These are phyloP conservation scores for Fallopia convolvulus DNA, from an alignment of 148 eudicot genomes.

Conservation along the genomic window DNA sequence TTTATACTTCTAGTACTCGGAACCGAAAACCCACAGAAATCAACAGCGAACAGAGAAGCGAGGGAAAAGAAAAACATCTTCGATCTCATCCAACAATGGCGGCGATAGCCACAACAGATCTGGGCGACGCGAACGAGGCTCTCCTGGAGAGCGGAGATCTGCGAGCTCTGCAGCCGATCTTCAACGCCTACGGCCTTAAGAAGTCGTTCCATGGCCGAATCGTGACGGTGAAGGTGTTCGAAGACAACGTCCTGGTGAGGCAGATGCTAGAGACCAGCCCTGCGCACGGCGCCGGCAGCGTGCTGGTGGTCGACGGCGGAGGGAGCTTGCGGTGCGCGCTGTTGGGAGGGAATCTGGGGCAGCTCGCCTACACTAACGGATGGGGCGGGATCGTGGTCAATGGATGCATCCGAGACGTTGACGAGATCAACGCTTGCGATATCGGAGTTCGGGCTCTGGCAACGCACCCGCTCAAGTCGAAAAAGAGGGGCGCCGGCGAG, in stretches of 20 bases:
- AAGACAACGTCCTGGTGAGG: not conserved
- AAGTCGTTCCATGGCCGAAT: conserved; percentile 7
- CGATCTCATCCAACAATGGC: not conserved
- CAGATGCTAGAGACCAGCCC: not conserved
- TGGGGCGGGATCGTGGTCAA: conserved; percentile 51
- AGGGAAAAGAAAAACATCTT: not conserved
- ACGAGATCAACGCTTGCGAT: conserved; percentile 56
- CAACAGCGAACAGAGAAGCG: not conserved
- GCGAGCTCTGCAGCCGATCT: conserved; percentile 10
- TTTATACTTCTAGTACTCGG: not conserved
- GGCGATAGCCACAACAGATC: conserved; percentile 14
- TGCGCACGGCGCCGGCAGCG: conserved; percentile 11
- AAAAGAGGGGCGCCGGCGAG: conserved; percentile 48
- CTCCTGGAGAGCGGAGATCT: conserved; percentile 4
- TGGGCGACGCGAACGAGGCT: conserved; percentile 37
- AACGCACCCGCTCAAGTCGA: conserved; percentile 49
- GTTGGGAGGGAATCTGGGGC: conserved; percentile 46
- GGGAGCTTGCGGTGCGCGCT: conserved; percentile 50
- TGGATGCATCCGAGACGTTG: conserved; percentile 30
- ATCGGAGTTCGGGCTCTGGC: conserved; percentile 54
- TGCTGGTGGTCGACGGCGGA: conserved; percentile 52
- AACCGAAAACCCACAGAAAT: not conserved
- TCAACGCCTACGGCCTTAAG: not conserved
- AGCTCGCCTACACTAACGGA: conserved; percentile 42
- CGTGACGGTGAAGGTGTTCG: conserved; percentile 10